Percentiles rank a stretch among this genome's conserved stretches.
Conservation (phyloP, 2,329 filamentous ascomycete genomes). For the Pyrenochaeta sp. region DNA sequence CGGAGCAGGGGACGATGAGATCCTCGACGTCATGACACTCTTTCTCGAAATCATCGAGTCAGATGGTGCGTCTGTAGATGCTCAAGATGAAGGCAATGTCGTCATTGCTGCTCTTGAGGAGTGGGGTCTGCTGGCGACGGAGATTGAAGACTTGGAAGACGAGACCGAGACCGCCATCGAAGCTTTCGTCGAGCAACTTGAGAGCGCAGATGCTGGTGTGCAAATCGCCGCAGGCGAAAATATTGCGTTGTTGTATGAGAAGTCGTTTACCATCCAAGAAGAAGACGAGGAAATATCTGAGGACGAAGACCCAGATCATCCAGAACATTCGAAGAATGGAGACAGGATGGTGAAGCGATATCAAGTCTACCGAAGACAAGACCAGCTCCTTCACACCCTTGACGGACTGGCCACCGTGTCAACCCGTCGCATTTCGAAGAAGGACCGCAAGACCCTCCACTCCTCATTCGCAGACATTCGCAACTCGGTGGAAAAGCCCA, state of each 20-base stretch:
- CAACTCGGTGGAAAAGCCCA: slow-evolving; percentile 71
- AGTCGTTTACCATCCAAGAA: slow-evolving; percentile 67
- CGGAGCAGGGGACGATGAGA: slow-evolving; percentile 73
- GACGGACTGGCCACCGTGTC: slow-evolving; percentile 67
- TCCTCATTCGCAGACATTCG: slow-evolving; percentile 72
- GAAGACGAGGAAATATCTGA: slow-evolving; percentile 64
- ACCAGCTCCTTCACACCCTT: slow-evolving; percentile 68
- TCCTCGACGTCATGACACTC: slow-evolving; percentile 76
- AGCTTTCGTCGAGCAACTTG: slow-evolving; percentile 84
- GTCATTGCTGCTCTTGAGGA: slow-evolving; percentile 78
- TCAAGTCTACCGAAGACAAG: slow-evolving; percentile 70
- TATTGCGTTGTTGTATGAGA: slow-evolving; percentile 85
- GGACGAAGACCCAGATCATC: slow-evolving; percentile 58
- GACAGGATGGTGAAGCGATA: slow-evolving; percentile 68
- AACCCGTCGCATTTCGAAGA: slow-evolving; percentile 70
- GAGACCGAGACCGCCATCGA: slow-evolving; percentile 78
- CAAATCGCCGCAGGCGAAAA: slow-evolving; percentile 81
- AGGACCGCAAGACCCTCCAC: slow-evolving; percentile 72
- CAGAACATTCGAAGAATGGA: slow-evolving; percentile 36
- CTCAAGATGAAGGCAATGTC: slow-evolving; percentile 73
- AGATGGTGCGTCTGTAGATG: slow-evolving; percentile 77
- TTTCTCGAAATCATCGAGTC: slow-evolving; percentile 80
- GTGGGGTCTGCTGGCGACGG: slow-evolving; percentile 82
- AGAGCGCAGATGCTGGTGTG: slow-evolving; percentile 75
- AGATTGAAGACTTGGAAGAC: slow-evolving; percentile 76